Evolutionary conservation across 2,329 filamentous ascomycete species (phyloP).

Genomic region (Neurospora crassa): DNA sequence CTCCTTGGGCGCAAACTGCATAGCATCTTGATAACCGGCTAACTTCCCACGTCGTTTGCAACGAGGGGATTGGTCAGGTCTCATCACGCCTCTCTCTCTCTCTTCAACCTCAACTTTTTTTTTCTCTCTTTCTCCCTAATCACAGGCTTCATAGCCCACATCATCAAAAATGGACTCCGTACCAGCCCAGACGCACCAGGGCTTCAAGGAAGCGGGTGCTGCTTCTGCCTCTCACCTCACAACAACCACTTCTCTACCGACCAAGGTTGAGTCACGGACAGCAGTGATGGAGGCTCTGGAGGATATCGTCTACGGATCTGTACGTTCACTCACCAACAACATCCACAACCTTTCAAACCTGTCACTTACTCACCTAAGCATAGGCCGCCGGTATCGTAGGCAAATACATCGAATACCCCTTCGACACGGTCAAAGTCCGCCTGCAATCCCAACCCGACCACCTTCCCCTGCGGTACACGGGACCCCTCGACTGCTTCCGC

Average conservation of each 20-base stretch:
- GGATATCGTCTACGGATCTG: conserved; percentile 81
- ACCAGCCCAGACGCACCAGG: not conserved
- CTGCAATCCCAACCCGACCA: conserved; percentile 90
- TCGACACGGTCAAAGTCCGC: conserved; percentile 96
- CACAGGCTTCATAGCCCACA: not conserved
- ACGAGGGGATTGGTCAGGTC: not conserved
- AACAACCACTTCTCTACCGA: conserved; percentile 5
- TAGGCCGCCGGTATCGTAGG: conserved; percentile 77
- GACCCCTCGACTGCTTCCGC: conserved; percentile 86
- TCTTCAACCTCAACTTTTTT: not conserved
- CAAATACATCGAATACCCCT: conserved; percentile 97
- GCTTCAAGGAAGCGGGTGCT: not conserved
- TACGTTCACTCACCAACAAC: conserved; percentile 34
- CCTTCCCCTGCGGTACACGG: conserved; percentile 70
- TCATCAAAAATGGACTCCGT: not conserved
- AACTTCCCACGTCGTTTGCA: not conserved
- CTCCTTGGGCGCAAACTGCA: not conserved
- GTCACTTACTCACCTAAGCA: not conserved
- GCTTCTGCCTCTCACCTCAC: not conserved
- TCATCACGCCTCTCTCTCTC: not conserved
- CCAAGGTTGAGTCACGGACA: conserved; percentile 23
- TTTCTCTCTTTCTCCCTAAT: not conserved
- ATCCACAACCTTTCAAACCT: not conserved
- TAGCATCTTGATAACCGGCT: not conserved
- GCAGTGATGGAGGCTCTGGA: conserved; percentile 61